Conservation (phyloP, 768 basidiomycete species). For the Daedaleopsis sinensis region DNA sequence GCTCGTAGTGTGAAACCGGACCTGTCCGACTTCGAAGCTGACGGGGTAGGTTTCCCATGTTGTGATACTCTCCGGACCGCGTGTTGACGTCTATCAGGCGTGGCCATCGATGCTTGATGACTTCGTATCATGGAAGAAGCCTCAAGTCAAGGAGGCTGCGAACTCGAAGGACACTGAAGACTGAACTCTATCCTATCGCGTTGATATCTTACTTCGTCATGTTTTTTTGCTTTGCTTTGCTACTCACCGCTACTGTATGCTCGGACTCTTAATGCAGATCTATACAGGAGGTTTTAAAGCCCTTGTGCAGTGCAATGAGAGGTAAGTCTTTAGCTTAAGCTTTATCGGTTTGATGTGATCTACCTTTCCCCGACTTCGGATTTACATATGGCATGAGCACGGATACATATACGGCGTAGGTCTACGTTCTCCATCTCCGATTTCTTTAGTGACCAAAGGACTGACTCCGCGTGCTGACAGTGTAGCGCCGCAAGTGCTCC, state of each 20-base stretch:
- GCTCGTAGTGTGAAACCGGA: conserved; percentile 61
- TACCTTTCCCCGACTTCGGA: no score
- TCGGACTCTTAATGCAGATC: background rate
- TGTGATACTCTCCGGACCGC: background rate
- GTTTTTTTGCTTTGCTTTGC: background rate
- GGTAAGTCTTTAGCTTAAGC: background rate
- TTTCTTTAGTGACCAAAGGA: no score
- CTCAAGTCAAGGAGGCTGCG: background rate
- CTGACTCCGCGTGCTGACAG: no score
- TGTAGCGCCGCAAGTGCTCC: no score
- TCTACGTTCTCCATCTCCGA: no score
- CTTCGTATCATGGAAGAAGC: conserved; percentile 69
- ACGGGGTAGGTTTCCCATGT: conserved; percentile 53
- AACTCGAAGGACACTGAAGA: background rate
- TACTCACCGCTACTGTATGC: background rate
- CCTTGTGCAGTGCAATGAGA: background rate
- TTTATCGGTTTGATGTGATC: no score
- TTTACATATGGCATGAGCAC: no score
- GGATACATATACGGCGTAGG: no score
- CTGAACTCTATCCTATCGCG: background rate
- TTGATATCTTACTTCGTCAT: background rate
- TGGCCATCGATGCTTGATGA: conserved; percentile 86
- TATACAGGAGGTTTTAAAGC: background rate
- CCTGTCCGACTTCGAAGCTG: conserved; percentile 70
- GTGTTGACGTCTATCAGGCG: conserved; percentile 46